Evolutionary conservation across 805 yeast genomes (phyloP).

Genomic region (Metschnikowia cerradonensis): DNA sequence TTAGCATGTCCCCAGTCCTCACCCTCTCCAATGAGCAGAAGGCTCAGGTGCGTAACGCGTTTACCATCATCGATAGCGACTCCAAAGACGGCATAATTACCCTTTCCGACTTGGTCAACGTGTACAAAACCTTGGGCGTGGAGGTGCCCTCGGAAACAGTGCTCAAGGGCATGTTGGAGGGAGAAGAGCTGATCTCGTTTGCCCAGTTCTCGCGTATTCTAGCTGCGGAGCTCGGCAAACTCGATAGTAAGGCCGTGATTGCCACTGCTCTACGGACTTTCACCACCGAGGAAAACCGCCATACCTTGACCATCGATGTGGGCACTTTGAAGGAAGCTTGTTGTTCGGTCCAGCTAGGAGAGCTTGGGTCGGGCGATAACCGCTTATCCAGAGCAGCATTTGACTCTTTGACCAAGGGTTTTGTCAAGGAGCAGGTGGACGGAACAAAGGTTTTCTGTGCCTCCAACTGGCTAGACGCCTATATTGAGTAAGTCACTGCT

Average conservation of each 20-base stretch:
- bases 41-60: conserved; percentile 65
- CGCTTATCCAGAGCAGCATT: conserved; percentile 43
- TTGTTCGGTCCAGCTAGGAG: conserved; percentile 44
- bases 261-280: conserved; percentile 58
- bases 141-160: conserved; percentile 40
- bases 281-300: conserved; percentile 26
- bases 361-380: conserved; percentile 44
- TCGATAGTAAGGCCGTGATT: conserved; percentile 50
- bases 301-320: conserved; percentile 44
- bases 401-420: conserved; percentile 49
- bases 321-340: conserved; percentile 47
- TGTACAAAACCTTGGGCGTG: conserved; percentile 52
- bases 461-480: conserved; percentile 56
- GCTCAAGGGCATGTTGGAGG: conserved; percentile 48
- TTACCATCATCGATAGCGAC: conserved; percentile 76
- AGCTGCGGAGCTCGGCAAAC: conserved; percentile 49
- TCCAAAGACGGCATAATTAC: conserved; percentile 64
- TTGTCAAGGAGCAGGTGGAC: conserved; percentile 51
- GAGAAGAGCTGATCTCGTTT: conserved; percentile 48
- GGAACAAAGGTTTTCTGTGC: conserved; percentile 60
- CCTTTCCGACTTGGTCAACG: conserved; percentile 48
- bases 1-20: conserved; percentile 22
- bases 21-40: conserved; percentile 59
- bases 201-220: conserved; percentile 63
- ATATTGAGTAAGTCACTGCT: conserved; percentile 28